Conservation (phyloP, 2,329 filamentous ascomycete species). For the Corynespora cassiicola region DNA sequence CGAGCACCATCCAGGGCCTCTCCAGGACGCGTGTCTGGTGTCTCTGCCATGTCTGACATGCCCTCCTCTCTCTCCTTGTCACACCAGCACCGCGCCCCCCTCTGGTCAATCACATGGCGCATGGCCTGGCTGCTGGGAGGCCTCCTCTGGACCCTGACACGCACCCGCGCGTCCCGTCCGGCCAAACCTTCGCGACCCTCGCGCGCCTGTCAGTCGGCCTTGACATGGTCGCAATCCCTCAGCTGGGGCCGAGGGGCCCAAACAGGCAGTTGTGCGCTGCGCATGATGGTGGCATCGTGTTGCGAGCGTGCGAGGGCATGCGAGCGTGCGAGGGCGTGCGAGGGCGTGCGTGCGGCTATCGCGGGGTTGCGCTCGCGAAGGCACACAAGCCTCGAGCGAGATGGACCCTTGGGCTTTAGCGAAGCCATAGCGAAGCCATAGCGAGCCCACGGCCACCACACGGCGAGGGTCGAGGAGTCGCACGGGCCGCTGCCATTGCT, state of each 20-base stretch:
- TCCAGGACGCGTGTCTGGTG: conserved; percentile 7
- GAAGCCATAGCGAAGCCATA: conserved; percentile 19
- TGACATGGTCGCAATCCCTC: no score
- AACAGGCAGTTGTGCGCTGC: no score
- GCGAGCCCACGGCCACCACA: conserved; percentile 1
- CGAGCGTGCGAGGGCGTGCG: conserved; percentile 2
- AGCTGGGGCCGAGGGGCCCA: no score
- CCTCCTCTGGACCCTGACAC: conserved; percentile 14
- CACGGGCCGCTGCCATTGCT: conserved; percentile 22
- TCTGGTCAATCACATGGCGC: no score
- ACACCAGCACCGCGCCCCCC: conserved; percentile 5
- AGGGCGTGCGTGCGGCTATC: conserved; percentile 16
- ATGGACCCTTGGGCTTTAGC: conserved; percentile 24
- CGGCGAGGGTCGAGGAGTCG: conserved; percentile 16
- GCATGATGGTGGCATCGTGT: no score
- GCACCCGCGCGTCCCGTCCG: no score
- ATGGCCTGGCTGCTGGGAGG: no score
- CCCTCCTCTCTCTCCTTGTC: neutral
- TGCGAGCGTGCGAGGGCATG: neutral
- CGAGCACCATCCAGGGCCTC: conserved; percentile 1
- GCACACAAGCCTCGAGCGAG: neutral
- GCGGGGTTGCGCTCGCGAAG: conserved; percentile 6
- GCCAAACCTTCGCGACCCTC: no score
- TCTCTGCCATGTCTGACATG: conserved; percentile 7
- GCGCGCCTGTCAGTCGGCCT: no score